Percentiles rank a stretch among this genome's conserved stretches.
These are phyloP conservation scores for Rheum nobile DNA, from an alignment of 148 eudicot genomes.

Conservation along the genomic window DNA sequence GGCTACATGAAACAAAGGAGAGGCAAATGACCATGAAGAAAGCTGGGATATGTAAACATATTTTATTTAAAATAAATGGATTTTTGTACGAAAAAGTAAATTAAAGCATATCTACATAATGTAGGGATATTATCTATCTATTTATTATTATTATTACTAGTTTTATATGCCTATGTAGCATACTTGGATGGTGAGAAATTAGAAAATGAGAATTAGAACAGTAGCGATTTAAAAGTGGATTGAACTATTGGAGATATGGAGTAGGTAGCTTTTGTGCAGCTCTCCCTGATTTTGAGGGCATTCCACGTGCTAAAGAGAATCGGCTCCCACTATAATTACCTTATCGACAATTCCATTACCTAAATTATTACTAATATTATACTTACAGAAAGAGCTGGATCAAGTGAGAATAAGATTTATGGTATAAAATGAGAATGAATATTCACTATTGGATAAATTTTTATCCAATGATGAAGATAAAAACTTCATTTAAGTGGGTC, in stretches of 20 bases:
- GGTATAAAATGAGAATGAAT: too few species aligned
- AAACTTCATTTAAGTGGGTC: too few species aligned
- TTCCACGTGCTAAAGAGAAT: slow-evolving; percentile 23
- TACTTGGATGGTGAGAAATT: not conserved
- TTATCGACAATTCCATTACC: not conserved
- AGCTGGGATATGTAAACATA: not conserved
- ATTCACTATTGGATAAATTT: too few species aligned
- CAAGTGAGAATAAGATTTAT: too few species aligned
- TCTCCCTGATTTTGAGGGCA: slow-evolving; percentile 28
- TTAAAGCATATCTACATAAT: not conserved
- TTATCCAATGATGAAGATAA: too few species aligned
- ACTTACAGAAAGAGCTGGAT: too few species aligned
- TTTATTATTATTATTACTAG: not conserved
- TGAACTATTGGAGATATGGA: slow-evolving; percentile 11
- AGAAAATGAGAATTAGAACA: not conserved
- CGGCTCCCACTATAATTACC: not conserved
- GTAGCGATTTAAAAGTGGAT: not conserved
- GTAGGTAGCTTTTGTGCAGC: not conserved
- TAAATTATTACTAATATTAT: too few species aligned
- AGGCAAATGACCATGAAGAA: not conserved
- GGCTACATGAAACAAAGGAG: not conserved
- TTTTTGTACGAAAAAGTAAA: not conserved
- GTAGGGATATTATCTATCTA: not conserved
- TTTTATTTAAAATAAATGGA: too few species aligned
- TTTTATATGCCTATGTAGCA: not conserved